phyloP scores from a whole-genome alignment of 1,284 basidiomycete genomes.

The Pseudozyma sp. region DNA sequence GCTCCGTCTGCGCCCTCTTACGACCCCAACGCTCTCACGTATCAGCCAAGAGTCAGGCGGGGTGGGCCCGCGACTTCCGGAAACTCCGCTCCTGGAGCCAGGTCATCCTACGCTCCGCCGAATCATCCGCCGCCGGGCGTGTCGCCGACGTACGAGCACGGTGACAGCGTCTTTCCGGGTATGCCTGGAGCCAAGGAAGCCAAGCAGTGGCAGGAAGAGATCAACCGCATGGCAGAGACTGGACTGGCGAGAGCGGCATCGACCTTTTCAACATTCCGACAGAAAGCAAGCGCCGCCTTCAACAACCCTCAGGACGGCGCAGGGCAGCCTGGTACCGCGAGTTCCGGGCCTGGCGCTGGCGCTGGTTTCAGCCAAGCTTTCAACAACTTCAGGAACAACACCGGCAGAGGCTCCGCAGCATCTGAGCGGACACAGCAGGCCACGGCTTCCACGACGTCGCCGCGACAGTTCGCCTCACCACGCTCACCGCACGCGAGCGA shows the following conservation, averaged over 20 bases:
- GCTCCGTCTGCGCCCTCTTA: conserved; percentile 30
- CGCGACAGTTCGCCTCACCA: conserved; percentile 27
- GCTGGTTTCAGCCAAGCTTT: conserved; percentile 33
- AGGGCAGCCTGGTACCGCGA: conserved; percentile 8
- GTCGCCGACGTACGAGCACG: conserved; percentile 17
- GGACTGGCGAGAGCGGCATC: conserved; percentile 55
- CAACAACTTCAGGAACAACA: conserved; percentile 26
- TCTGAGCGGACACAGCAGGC: conserved; percentile 6
- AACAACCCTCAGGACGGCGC: conserved; percentile 24
- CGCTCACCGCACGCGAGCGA: conserved; percentile 44
- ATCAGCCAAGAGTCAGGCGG: conserved; percentile 54
- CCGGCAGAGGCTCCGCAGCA: conserved; percentile 10
- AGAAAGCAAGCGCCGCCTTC: conserved; percentile 52
- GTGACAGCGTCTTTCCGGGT: conserved; percentile 44
- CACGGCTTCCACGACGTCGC: background rate
- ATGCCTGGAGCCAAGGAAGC: conserved; percentile 60
- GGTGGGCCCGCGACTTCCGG: conserved; percentile 4
- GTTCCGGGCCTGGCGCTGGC: conserved; percentile 7
- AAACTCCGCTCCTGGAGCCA: conserved; percentile 10
- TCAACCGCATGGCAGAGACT: conserved; percentile 58
- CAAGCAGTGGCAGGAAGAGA: conserved; percentile 61
- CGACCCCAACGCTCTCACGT: conserved; percentile 54
- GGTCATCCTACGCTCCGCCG: conserved; percentile 15
- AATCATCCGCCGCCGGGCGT: conserved; percentile 12
- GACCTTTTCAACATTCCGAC: conserved; percentile 54